Evolutionary conservation across 495 filamentous ascomycete species (phyloP), one percentile per base, ranked within the genome.

Genomic region (Aspergillus nidulans): DNA sequence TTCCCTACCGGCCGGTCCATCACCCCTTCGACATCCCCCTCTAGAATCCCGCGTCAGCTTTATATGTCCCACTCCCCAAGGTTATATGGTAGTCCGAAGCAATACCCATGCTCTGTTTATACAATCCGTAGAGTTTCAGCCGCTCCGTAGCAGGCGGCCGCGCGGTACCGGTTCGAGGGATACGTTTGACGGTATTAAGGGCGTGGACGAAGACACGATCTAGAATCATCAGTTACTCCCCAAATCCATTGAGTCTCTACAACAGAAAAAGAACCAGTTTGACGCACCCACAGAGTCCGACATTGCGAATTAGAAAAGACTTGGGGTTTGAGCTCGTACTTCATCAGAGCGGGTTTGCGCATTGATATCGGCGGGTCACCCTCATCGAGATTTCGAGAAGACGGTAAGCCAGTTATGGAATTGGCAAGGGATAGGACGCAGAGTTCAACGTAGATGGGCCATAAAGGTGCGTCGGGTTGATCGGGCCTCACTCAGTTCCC

Each of bases 151-250:
- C 80, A 32, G 94, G 95, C 18, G 94, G 94, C 36, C 92, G 85
- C 48, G 88, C 82, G 38, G 89, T 89, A 21, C 94, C 92, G 13
- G 91, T 95, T 63, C 91, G 91, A 61, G 90, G 90, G 55, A 98
- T 96, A 63, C 94, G 94, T 72, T 96, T 96, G 59, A 97, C 94
- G 24, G 92, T 97, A 73, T 95, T 96, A 67, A 98, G 85, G 55
- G 94, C 94, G 82, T 98, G 92, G 70, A 92, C 91, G 74, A 98
- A 98, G 69, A 98, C 94, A 65, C 94, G 85, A 76, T 98, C 94
- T 96, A 38, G 10, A 16, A 16, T 13, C 36, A 4, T n/a, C 20
- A 23, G 23, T 52, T 30, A 52, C 34, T 24, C 10, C 21, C 24
- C 40, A 18, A 18, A 19, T 28, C 26, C 12, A 16, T 6, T 44